Percentiles rank a stretch among this genome's conserved stretches.
Conservation (phyloP, 768 basidiomycete genomes). For the Royoungia palumana region DNA sequence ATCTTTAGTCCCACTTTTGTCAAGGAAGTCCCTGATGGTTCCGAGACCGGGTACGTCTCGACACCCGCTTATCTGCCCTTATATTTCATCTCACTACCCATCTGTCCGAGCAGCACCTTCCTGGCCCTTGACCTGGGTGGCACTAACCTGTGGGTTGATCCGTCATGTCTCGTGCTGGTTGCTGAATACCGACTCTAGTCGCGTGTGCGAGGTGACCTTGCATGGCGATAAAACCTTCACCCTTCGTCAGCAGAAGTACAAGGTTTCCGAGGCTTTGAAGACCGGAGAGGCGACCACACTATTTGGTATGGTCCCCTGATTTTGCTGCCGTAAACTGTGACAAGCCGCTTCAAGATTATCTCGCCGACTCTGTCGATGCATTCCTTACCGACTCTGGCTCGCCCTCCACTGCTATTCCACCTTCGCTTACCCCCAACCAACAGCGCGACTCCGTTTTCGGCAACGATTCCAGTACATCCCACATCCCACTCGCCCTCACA, state of each 20-base stretch:
- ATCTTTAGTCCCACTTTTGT: constrained; percentile 82
- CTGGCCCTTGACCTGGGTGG: constrained; percentile 96
- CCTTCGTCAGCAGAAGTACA: constrained; percentile 94
- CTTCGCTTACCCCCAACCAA: constrained; percentile 20
- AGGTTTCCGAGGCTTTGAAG: constrained; percentile 90
- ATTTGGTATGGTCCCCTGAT: constrained; percentile 58
- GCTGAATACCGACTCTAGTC: constrained; percentile 45
- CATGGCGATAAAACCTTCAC: constrained; percentile 86
- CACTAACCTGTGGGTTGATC: constrained; percentile 80
- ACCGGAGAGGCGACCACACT: constrained; percentile 83
- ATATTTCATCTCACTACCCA: constrained; percentile 4
- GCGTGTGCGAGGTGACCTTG: constrained; percentile 92
- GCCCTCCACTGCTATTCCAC: constrained; percentile 23
- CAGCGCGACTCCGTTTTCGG: constrained; percentile 12
- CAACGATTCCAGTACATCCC: constrained; percentile 35
- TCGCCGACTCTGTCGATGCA: constrained; percentile 93
- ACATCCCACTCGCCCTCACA: constrained; percentile 80
- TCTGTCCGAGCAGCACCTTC: constrained; percentile 64
- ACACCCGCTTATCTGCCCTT: neutral
- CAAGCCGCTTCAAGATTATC: constrained; percentile 66
- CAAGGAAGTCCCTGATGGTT: constrained; percentile 91
- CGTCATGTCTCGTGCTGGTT: neutral
- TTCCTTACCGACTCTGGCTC: constrained; percentile 67
- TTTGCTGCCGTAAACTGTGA: constrained; percentile 6
- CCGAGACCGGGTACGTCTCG: constrained; percentile 78